Evolutionary conservation across 352 stramenopile species (phyloP).

Genomic region (Phytophthora sp.): DNA sequence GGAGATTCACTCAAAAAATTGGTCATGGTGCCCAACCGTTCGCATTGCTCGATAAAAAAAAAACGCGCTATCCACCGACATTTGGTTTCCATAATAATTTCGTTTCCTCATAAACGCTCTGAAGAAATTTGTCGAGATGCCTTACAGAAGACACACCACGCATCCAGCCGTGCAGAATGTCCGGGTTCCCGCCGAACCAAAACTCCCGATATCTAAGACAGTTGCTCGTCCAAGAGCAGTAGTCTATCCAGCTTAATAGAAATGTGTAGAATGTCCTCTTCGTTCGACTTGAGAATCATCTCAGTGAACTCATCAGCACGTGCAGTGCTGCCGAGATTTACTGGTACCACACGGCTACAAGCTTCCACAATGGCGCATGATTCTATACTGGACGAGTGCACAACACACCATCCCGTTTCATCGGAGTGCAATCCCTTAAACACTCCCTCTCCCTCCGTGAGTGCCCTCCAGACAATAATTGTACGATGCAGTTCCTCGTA

Average conservation of each 20-base stretch:
- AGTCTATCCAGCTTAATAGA: constrained; percentile 13
- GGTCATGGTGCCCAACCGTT: too few relatives aligned
- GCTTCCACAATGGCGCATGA: constrained; percentile 8
- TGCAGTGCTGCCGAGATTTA: neutral
- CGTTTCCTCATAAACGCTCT: too few relatives aligned
- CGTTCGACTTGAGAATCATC: constrained; percentile 8
- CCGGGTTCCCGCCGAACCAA: too few relatives aligned
- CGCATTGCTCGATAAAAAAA: too few relatives aligned
- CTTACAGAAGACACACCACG: too few relatives aligned
- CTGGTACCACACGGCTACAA: constrained; percentile 10
- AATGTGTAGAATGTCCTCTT: constrained; percentile 9
- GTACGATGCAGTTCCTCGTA: constrained; percentile 10
- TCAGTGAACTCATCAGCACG: constrained; percentile 11
- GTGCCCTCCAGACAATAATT: constrained; percentile 19
- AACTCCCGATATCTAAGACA: too few relatives aligned
- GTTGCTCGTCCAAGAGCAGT: too few relatives aligned
- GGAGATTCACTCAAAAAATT: too few relatives aligned
- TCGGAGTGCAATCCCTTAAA: constrained; percentile 18
- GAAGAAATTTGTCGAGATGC: too few relatives aligned
- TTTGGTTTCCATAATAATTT: too few relatives aligned
- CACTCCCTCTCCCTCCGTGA: constrained; percentile 9
- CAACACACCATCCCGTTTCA: constrained; percentile 21
- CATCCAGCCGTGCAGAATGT: too few relatives aligned
- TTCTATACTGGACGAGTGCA: constrained; percentile 2
- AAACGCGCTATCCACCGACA: too few relatives aligned